These are phyloP conservation scores for Schoenoplectus triqueter DNA, from an alignment of 202 grass and related monocot species.

Conservation along the genomic window DNA sequence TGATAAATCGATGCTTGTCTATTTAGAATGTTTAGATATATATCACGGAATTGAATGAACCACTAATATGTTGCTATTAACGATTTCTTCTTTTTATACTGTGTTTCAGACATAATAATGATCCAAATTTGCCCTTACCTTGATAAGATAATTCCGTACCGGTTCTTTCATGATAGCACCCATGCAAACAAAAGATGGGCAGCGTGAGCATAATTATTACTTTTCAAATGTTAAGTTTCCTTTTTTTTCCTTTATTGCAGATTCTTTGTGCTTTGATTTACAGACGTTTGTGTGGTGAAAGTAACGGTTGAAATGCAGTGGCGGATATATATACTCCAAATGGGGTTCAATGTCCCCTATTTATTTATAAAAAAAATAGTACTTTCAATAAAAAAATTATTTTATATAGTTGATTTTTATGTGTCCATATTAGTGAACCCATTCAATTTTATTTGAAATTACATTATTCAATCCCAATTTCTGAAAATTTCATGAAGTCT, in stretches of 20 bases:
- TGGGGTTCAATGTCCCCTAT: too few relatives aligned
- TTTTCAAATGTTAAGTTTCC: conserved; percentile 29
- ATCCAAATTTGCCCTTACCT: conserved; percentile 15
- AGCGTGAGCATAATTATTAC: conserved; percentile 40
- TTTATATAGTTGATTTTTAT: too few relatives aligned
- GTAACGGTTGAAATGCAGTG: conserved; percentile 5
- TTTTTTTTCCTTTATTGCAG: background rate
- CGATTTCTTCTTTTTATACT: conserved; percentile 29
- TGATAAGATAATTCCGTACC: conserved; percentile 34
- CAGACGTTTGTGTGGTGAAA: background rate
- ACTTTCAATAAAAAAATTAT: too few relatives aligned
- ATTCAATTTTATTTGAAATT: too few relatives aligned
- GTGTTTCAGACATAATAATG: conserved; percentile 38
- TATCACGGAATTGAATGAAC: background rate
- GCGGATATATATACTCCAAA: too few relatives aligned
- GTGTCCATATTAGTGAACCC: too few relatives aligned
- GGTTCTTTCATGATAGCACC: conserved; percentile 40
- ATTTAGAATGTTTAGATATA: background rate
- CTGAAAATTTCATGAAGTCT: too few relatives aligned
- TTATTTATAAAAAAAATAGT: too few relatives aligned
- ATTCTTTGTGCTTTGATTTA: background rate
- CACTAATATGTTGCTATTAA: conserved; percentile 30
- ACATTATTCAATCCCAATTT: too few relatives aligned
- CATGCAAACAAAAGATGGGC: conserved; percentile 33
- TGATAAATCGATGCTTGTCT: conserved; percentile 1